A percentile compares a stretch with the other conserved stretches of the same genome.
These are phyloP conservation scores for Microbotryum silenes-acaulis DNA, from an alignment of 1,284 basidiomycete genomes.

Conservation along the genomic window DNA sequence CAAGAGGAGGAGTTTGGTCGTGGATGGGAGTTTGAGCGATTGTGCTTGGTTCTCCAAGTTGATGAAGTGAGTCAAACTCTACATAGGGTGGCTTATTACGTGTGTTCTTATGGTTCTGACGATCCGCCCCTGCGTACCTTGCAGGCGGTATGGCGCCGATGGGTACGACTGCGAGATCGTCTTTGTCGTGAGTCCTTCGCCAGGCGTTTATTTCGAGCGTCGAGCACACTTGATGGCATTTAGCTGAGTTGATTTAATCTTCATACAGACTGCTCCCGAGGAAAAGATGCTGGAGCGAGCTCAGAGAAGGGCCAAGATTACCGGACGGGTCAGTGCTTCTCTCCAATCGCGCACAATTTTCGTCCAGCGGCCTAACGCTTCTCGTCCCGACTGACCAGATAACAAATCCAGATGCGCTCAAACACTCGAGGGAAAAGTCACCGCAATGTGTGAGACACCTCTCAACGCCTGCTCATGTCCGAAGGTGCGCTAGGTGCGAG, in stretches of 20 bases:
- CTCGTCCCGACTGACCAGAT: slow-evolving; percentile 4
- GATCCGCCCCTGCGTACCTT: too few species aligned
- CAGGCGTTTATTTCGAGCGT: not conserved
- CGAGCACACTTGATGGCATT: not conserved
- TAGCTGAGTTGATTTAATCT: not conserved
- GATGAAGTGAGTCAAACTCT: slow-evolving; percentile 15
- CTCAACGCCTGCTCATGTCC: slow-evolving; percentile 21
- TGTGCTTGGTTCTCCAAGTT: slow-evolving; percentile 32
- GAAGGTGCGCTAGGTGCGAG: slow-evolving; percentile 4
- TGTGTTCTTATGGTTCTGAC: too few species aligned
- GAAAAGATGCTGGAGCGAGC: slow-evolving; percentile 31
- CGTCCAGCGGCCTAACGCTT: not conserved
- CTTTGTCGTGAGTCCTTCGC: slow-evolving; percentile 26
- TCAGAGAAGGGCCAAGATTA: slow-evolving; percentile 28
- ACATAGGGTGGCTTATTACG: too few species aligned
- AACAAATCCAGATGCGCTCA: slow-evolving; percentile 27
- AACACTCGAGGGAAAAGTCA: slow-evolving; percentile 22
- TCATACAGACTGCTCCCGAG: slow-evolving; percentile 26
- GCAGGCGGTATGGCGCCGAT: slow-evolving; percentile 12
- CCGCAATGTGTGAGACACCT: slow-evolving; percentile 30
- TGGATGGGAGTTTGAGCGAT: slow-evolving; percentile 35
- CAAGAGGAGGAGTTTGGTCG: slow-evolving; percentile 25
- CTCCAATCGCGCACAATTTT: not conserved
- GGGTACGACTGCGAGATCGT: slow-evolving; percentile 34
- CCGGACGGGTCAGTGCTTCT: slow-evolving; percentile 25